Percentiles rank a stretch among this genome's conserved stretches.
Evolutionary conservation across 2,329 filamentous ascomycete genomes (phyloP).

Genomic region (Cryphonectria carpinicola): DNA sequence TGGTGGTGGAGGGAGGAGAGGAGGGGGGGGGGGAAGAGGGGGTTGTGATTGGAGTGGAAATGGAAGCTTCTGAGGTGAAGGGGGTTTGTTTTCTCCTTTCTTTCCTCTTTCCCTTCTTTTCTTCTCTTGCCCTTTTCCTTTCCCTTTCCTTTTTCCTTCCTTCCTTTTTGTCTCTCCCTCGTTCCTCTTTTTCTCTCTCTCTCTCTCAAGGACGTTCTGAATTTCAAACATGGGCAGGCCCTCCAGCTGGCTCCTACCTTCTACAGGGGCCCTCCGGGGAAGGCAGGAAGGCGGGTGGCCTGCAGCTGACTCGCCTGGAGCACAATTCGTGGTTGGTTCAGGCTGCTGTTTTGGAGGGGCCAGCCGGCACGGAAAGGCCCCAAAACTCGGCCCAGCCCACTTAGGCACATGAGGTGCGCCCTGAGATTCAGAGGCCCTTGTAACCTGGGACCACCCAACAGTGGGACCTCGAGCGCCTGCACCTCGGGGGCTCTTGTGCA

Average conservation of each 20-base stretch:
- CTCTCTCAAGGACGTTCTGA: neutral
- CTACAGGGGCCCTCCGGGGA: constrained; percentile 23
- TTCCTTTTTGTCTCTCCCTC: neutral
- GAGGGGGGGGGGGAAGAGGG: neutral
- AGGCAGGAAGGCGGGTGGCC: constrained; percentile 25
- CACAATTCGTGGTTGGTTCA: constrained; percentile 3
- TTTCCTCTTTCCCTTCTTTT: neutral
- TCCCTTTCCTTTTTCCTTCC: neutral
- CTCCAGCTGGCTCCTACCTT: neutral
- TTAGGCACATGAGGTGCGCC: constrained; percentile 13
- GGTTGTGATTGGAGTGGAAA: neutral
- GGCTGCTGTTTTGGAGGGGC: constrained; percentile 5
- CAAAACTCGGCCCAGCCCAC: constrained; percentile 13
- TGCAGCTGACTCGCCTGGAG: constrained; percentile 25
- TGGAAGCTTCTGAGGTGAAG: neutral
- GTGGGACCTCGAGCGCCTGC: constrained; percentile 10
- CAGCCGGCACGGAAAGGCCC: constrained; percentile 5
- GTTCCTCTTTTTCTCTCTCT: neutral
- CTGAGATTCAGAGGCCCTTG: constrained; percentile 11
- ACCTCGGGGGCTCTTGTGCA: constrained; percentile 8
- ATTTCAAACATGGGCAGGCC: neutral
- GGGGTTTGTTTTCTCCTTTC: neutral
- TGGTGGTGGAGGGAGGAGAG: neutral
- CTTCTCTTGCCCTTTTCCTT: neutral
- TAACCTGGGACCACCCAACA: constrained; percentile 3